phyloP scores from a whole-genome alignment of 2,329 filamentous ascomycete genomes.

The Aspergillus neotritici region DNA sequence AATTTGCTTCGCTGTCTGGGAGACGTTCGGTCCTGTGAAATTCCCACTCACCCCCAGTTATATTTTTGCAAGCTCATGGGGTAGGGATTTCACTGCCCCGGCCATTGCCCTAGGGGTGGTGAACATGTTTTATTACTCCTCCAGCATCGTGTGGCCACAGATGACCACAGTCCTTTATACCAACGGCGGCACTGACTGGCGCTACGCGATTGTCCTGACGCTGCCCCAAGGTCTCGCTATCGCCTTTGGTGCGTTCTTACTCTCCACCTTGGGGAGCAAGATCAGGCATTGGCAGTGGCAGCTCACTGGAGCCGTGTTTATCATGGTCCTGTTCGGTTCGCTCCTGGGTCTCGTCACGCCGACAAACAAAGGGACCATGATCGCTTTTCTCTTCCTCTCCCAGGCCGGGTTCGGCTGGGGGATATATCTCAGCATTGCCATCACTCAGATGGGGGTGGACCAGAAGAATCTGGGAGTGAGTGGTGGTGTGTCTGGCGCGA shows the following conservation, averaged over 20 bases:
- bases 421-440: conserved; percentile 45
- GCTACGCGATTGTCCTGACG: conserved; percentile 34
- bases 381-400: conserved; percentile 45
- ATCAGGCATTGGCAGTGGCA: conserved; percentile 47
- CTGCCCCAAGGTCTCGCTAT: conserved; percentile 45
- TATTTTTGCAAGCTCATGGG: conserved; percentile 42
- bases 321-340: conserved; percentile 47
- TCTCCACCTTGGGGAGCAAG: conserved; percentile 39
- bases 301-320: conserved; percentile 37
- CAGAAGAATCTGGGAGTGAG: conserved; percentile 45
- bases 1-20: conserved; percentile 36
- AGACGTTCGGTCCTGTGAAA: conserved; percentile 34
- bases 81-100: conserved; percentile 46
- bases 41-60: conserved; percentile 42
- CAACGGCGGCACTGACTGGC: conserved; percentile 30
- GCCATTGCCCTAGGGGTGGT: conserved; percentile 43
- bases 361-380: conserved; percentile 41
- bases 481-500: conserved; percentile 38
- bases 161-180: conserved; percentile 46
- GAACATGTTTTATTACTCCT: conserved; percentile 50
- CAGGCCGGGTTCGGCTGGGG: conserved; percentile 46
- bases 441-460: conserved; percentile 47
- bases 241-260: conserved; percentile 37
- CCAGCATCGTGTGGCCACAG: conserved; percentile 44
- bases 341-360: conserved; percentile 43